Evolutionary conservation across 2,329 filamentous ascomycete genomes (phyloP), one percentile per base, ranked within the genome.

Genomic region (Colletotrichum ledebouriae): DNA sequence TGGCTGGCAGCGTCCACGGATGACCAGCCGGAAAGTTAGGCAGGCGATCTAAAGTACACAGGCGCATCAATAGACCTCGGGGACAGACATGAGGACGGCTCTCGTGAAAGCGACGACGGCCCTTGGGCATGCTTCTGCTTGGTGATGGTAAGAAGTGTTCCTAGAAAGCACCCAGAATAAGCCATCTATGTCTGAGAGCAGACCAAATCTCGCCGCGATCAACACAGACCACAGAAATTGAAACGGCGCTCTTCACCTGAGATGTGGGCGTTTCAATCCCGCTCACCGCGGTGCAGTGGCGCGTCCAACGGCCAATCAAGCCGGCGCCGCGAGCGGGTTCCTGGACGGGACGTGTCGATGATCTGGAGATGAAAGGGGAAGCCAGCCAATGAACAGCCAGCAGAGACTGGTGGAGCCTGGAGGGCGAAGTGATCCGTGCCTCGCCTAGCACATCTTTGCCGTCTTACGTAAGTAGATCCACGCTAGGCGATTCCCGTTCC

Each of bases 51-150:
- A 29, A 7, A 29, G 29, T 29, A 34, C 56, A 65, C 25, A 53
- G 46, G 50, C 55, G 25, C 55, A 59, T 68, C 47, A 65, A 65
- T 68, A 68, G 66, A 68, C 55, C 39, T 39, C 46, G 22, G 39
- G 53, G 37, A 33, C n/a, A 17, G 59, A 22, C 20, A 53, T 6
- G 29, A 29, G 29, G 29, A 7, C 29, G 29, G 7, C 6, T 29
- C 29, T 29, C 29, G 7, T 29, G 29, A 29, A 29, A 29, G 29
- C 29, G 7, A 29, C 9, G 29, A 29, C 2, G 29, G 29, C 29
- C 6, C 29, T 7, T 29, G 29, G 29, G 6, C 6, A 29, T 29
- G 29, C 29, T 29, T 29, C 29, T 29, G 29, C 29, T 29, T 9
- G 7, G 7, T 29, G 29, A 29, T 2, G 29, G 29, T 7, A 4